A percentile compares a stretch with the other conserved stretches of the same genome.
Evolutionary conservation across 495 filamentous ascomycete species (phyloP).

Genomic region (Penicillium alfredii): DNA sequence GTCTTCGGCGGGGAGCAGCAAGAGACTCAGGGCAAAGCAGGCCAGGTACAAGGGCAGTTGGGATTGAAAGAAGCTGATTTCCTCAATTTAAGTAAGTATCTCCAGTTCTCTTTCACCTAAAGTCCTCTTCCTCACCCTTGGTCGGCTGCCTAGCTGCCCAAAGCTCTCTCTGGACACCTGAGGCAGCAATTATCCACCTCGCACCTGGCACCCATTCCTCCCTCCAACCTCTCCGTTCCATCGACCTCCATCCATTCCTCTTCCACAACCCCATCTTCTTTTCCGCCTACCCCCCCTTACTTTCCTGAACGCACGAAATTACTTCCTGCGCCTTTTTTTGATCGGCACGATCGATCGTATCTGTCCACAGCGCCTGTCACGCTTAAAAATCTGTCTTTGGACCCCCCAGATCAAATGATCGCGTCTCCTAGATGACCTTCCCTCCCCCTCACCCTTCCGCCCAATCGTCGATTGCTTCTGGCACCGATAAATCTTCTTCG

Average conservation of each 20-base stretch:
- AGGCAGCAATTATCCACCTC: slow-evolving; percentile 25
- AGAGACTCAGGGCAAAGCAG: too few species aligned
- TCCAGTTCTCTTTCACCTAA: too few species aligned
- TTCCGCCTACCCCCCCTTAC: slow-evolving; percentile 7
- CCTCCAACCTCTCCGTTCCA: slow-evolving; percentile 20
- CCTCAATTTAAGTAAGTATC: too few species aligned
- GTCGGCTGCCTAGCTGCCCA: slow-evolving; percentile 12
- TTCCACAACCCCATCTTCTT: slow-evolving; percentile 18
- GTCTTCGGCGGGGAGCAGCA: too few species aligned
- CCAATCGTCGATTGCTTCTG: slow-evolving; percentile 58
- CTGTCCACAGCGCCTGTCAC: slow-evolving; percentile 23
- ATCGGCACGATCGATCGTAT: slow-evolving; percentile 13
- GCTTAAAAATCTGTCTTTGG: slow-evolving; percentile 41
- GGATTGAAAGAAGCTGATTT: too few species aligned
- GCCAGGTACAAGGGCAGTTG: too few species aligned
- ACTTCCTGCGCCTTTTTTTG: slow-evolving; percentile 7
- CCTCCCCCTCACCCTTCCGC: slow-evolving; percentile 56
- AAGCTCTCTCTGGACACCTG: slow-evolving; percentile 21
- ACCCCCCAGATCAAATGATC: slow-evolving; percentile 50
- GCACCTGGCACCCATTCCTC: slow-evolving; percentile 25
- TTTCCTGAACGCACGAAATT: slow-evolving; percentile 9
- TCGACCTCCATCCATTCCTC: slow-evolving; percentile 18
- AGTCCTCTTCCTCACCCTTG: too few species aligned
- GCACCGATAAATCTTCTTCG: slow-evolving; percentile 51
- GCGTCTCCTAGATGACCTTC: slow-evolving; percentile 61